Evolutionary conservation across 345 rosid genomes (phyloP), one percentile per base, ranked within the genome.

Genomic region (Moricandia arvensis): DNA sequence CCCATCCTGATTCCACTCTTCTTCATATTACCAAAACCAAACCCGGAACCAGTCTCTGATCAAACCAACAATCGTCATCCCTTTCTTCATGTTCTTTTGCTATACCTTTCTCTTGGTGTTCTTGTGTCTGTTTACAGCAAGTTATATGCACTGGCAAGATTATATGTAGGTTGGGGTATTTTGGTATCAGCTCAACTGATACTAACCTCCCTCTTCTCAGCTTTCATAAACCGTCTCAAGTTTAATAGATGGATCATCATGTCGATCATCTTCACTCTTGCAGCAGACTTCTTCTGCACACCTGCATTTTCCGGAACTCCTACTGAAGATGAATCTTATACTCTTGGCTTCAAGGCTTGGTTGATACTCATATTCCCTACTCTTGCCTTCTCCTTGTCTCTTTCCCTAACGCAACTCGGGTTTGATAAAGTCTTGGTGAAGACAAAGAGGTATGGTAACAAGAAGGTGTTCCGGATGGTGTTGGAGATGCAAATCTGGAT

Each of bases 101-200:
- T 83, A 1, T 83, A 83, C 54, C 29, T 74, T 21, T 80, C 73
- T 37, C 82, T 83, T 4, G 83, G 86, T 76, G 71, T 75, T 38
- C 80, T 83, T 35, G 80, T 71, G 1, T 77, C 82, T 18, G 77
- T 75, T 37, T 73, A 80, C 59, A 74, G 75, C 78, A 73, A 59
- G 69, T 67, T 77, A 57, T 80, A 83, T 13, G 69, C 83, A 0
- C 10, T 83, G 7, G 86, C 58, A 8, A 69, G 62, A 41, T 16
- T 62, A 7, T 82, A 75, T 59, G 82, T 87, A 31, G 84, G 89
- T 2, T 81, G 68, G 74, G 78, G 81, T 8, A 34, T 80, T 10
- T 74, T 82, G 53, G 47, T 82, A 18, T 83, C 89, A 8, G 59
- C 88, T 62, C 93, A 90, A 62, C 37, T 88, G 70, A 72, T 77